Evolutionary conservation across 768 basidiomycete species (phyloP), one percentile per base, ranked within the genome.

Genomic region (Lactarius deliciosus): DNA sequence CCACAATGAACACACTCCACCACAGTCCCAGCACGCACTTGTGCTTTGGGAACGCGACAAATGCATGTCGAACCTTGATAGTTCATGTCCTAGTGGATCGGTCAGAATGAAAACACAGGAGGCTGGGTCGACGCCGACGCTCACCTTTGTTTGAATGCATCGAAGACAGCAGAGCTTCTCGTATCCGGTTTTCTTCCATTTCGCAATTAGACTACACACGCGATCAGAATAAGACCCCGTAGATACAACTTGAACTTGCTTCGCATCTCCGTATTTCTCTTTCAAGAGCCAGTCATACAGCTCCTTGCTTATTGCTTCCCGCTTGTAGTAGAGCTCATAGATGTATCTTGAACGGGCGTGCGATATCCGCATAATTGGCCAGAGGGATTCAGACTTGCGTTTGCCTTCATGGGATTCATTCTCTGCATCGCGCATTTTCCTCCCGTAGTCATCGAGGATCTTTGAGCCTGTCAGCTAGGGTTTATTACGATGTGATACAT

Each of bases 351-450:
- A 96, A 47, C 97, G 89, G 11, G 96, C 90, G 78, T 99, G 97
- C 22, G 94, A 91, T 74, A 98, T 94, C 41, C 94, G 88, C 95
- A 98, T 98, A 68, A 99, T 97, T 53, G 96, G 94, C 96, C 97
- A 96, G 45, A 94, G 77, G 6, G 91, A 91, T 79, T 95, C 94
- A 30, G 89, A 86, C 78, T 91, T 94, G 76, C 95, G 92, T 77
- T 99, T 98, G 69, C 97, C 97, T 76, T 99, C 97, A 76, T 99
- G 97, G 2, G 90, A 88, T 79, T 99, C 97, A 74, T 96, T 97
- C 82, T 99, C 97, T 1, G 92, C 97, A 77, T 99, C 97, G 63
- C 97, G 83, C 97, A 99, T 99, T 81, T 97, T 98, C 81, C 94
- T 93, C 54, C 93, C 92, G 76, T 98, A 99, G 79, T 98, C 97